Evolutionary conservation across 169 alveolate genomes (phyloP).

Genomic region (Eimeria brunetti): DNA sequence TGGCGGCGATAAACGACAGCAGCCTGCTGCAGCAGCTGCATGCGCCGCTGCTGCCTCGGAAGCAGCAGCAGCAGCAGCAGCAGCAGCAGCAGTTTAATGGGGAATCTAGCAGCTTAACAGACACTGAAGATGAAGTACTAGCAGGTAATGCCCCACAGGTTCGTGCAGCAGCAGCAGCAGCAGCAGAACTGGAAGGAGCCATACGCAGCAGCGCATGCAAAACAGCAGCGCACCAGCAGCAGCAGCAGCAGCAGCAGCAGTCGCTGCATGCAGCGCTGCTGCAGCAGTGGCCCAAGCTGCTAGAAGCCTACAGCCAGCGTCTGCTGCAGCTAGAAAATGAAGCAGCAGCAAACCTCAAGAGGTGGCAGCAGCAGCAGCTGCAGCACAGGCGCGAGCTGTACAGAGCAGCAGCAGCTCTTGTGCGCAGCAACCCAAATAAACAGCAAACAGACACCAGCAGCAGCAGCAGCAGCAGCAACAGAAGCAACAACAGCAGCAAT

Average conservation of each 20-base stretch:
- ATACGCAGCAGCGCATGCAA: background rate
- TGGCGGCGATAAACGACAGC: background rate
- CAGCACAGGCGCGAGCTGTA: background rate
- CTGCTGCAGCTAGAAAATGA: conserved; percentile 28
- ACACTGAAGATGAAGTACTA: conserved; percentile 23
- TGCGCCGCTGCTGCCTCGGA: background rate
- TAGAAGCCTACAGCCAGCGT: background rate
- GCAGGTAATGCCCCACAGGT: conserved; percentile 36
- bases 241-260: background rate
- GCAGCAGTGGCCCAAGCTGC: background rate
- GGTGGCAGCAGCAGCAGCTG: conserved; percentile 1
- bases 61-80: background rate
- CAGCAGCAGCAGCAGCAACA: background rate
- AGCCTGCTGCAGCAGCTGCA: background rate
- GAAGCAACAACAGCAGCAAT: background rate
- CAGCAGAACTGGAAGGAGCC: background rate
- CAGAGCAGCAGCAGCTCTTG: background rate
- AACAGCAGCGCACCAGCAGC: background rate
- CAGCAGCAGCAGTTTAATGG: background rate
- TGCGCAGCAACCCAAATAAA: background rate
- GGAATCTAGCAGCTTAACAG: background rate
- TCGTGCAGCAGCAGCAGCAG: conserved; percentile 36
- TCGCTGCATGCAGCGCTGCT: background rate
- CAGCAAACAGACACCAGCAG: background rate
- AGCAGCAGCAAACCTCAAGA: background rate